Conservation (phyloP, 192 early-diverging fungal genomes). For the Geosiphon pyriformis region DNA sequence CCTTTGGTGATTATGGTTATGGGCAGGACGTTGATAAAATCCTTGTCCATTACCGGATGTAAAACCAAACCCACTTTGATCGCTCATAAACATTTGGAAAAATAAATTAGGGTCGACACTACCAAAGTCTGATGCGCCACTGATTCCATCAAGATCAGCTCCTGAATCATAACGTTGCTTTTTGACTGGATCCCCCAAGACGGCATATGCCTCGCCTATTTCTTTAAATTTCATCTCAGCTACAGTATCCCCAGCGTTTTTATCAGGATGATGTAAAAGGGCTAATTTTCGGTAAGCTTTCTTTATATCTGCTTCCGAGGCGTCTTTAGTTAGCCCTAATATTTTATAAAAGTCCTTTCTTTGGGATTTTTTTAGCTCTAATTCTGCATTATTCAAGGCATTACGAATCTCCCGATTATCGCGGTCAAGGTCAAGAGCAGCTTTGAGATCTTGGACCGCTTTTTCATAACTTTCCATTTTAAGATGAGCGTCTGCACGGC, state of each 20-base stretch:
- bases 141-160: conserved; percentile 66
- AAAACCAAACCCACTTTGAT: too few relatives aligned
- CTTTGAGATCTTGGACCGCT: conserved; percentile 71
- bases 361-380: conserved; percentile 62
- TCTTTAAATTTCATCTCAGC: conserved; percentile 82
- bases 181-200: conserved; percentile 76
- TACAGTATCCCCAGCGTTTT: conserved; percentile 64
- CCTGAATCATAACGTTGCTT: conserved; percentile 77
- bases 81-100: conserved; percentile 46
- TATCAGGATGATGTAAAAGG: conserved; percentile 88
- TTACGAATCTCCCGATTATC: conserved; percentile 45
- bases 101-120: conserved; percentile 58
- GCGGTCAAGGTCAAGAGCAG: conserved; percentile 53
- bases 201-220: conserved; percentile 71
- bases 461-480: conserved; percentile 74
- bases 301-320: conserved; percentile 75
- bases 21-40: too few relatives aligned
- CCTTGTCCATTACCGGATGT: too few relatives aligned
- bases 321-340: conserved; percentile 67
- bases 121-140: conserved; percentile 31
- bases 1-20: too few relatives aligned
- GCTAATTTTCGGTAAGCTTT: conserved; percentile 82
- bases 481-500: conserved; percentile 68
- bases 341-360: conserved; percentile 98
- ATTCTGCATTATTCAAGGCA: conserved; percentile 52